Evolutionary conservation across 805 yeast species (phyloP).

Genomic region (Sungouiozyma ichnusensis): DNA sequence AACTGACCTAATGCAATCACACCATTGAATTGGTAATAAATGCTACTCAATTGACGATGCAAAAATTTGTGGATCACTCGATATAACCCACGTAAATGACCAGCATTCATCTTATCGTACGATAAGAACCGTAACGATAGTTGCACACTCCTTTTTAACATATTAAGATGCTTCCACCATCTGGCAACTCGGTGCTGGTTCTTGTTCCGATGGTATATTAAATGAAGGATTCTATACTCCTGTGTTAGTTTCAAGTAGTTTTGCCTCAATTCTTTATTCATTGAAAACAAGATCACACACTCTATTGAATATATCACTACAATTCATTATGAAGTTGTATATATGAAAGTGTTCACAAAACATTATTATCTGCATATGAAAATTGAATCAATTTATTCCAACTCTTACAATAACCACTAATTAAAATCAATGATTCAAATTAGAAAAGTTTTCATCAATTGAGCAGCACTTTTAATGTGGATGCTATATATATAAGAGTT

Average conservation of each 20-base stretch:
- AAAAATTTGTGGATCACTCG: constrained; percentile 21
- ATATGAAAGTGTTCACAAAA: too few species aligned
- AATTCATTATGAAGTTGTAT: too few species aligned
- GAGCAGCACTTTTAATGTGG: too few species aligned
- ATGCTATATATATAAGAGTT: too few species aligned
- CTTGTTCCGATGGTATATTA: constrained; percentile 58
- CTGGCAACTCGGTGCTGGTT: constrained; percentile 63
- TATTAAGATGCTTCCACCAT: constrained; percentile 70
- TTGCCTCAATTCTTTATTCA: neutral
- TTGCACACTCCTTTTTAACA: constrained; percentile 44
- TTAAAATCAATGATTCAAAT: too few species aligned
- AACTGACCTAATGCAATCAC: constrained; percentile 70
- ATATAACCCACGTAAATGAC: constrained; percentile 7
- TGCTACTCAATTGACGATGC: constrained; percentile 33
- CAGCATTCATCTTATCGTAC: constrained; percentile 7
- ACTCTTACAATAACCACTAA: too few species aligned
- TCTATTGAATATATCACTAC: too few species aligned
- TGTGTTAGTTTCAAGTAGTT: constrained; percentile 16
- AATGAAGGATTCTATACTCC: constrained; percentile 51
- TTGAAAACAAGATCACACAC: neutral
- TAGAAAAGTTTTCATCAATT: too few species aligned
- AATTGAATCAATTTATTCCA: too few species aligned
- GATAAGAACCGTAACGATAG: constrained; percentile 6
- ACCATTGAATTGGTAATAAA: constrained; percentile 53
- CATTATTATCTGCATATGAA: too few species aligned